These are phyloP conservation scores for Penicillium flavigenum DNA, from an alignment of 495 filamentous ascomycete genomes.

Conservation along the genomic window DNA sequence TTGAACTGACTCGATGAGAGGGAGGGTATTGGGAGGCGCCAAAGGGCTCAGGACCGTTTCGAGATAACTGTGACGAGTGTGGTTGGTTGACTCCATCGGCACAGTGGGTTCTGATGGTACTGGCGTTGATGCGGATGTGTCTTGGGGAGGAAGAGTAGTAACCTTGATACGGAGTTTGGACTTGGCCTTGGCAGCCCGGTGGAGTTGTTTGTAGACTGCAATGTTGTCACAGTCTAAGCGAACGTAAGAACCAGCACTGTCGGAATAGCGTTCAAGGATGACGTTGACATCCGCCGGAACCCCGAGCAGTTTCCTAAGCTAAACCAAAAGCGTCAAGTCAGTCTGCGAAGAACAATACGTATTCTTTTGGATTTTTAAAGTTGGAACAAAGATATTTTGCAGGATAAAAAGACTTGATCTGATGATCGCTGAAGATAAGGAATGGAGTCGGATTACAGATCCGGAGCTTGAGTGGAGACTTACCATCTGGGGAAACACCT, in stretches of 20 bases:
- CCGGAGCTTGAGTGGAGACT: conserved; percentile 46
- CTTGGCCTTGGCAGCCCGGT: conserved; percentile 96
- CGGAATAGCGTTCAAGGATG: conserved; percentile 91
- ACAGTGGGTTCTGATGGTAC: conserved; percentile 12
- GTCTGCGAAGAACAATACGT: conserved; percentile 10
- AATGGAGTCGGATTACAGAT: conserved; percentile 22
- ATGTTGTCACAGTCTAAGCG: conserved; percentile 73
- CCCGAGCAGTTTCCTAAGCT: conserved; percentile 75
- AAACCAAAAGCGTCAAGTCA: conserved; percentile 24
- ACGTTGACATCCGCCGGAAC: conserved; percentile 67
- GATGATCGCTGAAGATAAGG: conserved; percentile 25
- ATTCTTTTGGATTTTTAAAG: not conserved
- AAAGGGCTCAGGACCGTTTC: conserved; percentile 45
- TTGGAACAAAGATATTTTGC: not conserved
- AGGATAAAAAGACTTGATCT: conserved; percentile 10
- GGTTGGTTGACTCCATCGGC: conserved; percentile 17
- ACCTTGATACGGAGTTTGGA: conserved; percentile 91
- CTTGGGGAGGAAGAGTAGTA: conserved; percentile 27
- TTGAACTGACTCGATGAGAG: not conserved
- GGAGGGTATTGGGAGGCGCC: conserved; percentile 9
- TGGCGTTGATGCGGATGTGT: conserved; percentile 11
- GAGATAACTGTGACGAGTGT: conserved; percentile 40
- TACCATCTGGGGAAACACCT: conserved; percentile 82
- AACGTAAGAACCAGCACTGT: conserved; percentile 81
- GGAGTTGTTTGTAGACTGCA: conserved; percentile 92